Percentiles rank a stretch among this genome's conserved stretches.
phyloP scores from a whole-genome alignment of 2,329 filamentous ascomycete species.

The Talaromyces albobiverticillius region DNA sequence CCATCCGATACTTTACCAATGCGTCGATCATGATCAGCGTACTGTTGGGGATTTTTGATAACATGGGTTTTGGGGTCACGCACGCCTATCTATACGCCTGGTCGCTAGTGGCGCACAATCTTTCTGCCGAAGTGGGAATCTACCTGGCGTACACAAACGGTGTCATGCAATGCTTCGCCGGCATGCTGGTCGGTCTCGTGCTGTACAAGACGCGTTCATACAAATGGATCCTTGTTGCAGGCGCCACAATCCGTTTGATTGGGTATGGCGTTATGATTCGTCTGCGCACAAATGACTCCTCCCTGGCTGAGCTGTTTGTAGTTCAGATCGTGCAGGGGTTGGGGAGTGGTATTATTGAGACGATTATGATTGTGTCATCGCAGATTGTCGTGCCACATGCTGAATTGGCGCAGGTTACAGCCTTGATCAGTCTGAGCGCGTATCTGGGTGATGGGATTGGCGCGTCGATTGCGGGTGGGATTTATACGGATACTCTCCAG shows the following conservation, averaged over 20 bases:
- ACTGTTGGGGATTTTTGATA: constrained; percentile 41
- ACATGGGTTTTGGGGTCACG: constrained; percentile 43
- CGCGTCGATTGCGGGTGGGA: constrained; percentile 46
- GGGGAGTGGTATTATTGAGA: constrained; percentile 47
- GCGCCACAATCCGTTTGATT: constrained; percentile 42
- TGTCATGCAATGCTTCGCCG: constrained; percentile 44
- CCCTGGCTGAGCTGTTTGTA: constrained; percentile 45
- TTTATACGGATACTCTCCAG: constrained; percentile 49
- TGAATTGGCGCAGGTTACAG: constrained; percentile 49
- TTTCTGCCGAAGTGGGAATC: constrained; percentile 41
- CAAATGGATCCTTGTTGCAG: constrained; percentile 47
- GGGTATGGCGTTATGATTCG: constrained; percentile 54
- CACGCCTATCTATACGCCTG: constrained; percentile 52
- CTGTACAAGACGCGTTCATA: constrained; percentile 45
- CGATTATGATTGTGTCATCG: constrained; percentile 42
- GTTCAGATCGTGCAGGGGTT: constrained; percentile 50
- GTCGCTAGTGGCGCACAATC: constrained; percentile 43
- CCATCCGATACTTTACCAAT: constrained; percentile 45
- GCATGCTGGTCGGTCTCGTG: constrained; percentile 38
- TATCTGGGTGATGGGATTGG: constrained; percentile 38
- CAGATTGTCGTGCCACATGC: constrained; percentile 47
- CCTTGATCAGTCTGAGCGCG: constrained; percentile 43
- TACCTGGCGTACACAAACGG: constrained; percentile 41
- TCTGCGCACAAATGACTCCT: constrained; percentile 44
- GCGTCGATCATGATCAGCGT: constrained; percentile 43